A percentile compares a stretch with the other conserved stretches of the same genome.
Conservation (phyloP, 1,284 basidiomycete genomes). For the Sporisorium exsertum region DNA sequence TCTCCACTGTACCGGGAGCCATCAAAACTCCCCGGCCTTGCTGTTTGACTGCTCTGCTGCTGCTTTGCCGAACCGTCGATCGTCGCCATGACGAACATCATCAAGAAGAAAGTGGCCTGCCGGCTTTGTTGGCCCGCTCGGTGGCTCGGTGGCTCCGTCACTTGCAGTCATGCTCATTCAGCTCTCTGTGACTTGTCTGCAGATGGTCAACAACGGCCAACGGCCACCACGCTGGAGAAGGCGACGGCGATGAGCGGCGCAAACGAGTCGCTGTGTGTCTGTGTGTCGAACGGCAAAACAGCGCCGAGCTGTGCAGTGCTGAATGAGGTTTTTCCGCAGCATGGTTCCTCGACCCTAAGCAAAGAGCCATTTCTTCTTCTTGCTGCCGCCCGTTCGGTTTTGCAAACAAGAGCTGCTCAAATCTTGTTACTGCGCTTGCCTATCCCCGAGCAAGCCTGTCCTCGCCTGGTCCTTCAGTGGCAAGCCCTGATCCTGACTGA, state of each 20-base stretch:
- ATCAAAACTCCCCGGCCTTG: too few species aligned
- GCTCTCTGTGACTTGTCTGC: slow-evolving; percentile 9
- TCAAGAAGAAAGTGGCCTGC: background rate
- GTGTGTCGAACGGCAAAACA: slow-evolving; percentile 25
- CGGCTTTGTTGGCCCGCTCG: too few species aligned
- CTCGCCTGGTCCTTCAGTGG: background rate
- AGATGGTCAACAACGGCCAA: too few species aligned
- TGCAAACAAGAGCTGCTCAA: background rate
- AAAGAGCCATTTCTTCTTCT: background rate
- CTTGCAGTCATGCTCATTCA: slow-evolving; percentile 9
- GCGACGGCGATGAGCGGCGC: slow-evolving; percentile 18
- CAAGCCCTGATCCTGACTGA: slow-evolving; percentile 1
- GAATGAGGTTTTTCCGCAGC: background rate
- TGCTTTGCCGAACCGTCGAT: slow-evolving; percentile 11
- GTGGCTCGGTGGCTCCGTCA: too few species aligned
- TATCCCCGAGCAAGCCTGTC: slow-evolving; percentile 7
- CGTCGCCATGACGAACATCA: slow-evolving; percentile 12
- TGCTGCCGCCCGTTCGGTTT: background rate
- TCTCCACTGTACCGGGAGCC: too few species aligned
- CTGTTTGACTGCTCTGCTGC: too few species aligned
- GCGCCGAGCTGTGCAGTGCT: background rate
- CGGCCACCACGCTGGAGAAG: background rate
- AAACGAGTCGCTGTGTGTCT: background rate
- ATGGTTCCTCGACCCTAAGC: background rate
- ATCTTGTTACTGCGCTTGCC: slow-evolving; percentile 1